Conservation (phyloP, 2,329 filamentous ascomycete species). For the Ceratocystis colombiana region DNA sequence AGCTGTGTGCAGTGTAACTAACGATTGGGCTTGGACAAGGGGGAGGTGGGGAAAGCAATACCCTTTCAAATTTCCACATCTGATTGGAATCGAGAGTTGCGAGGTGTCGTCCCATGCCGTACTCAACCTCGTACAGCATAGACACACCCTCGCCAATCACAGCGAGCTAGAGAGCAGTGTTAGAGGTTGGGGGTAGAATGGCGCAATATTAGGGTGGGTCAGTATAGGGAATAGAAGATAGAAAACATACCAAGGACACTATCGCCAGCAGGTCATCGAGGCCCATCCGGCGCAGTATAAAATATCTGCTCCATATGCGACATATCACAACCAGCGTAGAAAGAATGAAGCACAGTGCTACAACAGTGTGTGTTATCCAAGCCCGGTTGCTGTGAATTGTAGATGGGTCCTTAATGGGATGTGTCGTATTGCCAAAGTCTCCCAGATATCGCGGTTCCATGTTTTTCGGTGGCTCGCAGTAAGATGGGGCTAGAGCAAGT, state of each 20-base stretch:
- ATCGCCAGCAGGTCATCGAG: constrained; percentile 29
- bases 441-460: neutral
- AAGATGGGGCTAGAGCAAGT: neutral
- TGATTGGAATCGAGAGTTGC: constrained; percentile 8
- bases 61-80: constrained; percentile 24
- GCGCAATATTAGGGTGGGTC: neutral
- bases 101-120: constrained; percentile 27
- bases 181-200: neutral
- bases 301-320: constrained; percentile 29
- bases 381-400: constrained; percentile 21
- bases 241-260: constrained; percentile 28
- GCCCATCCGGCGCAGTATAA: constrained; percentile 29
- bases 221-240: neutral
- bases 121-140: constrained; percentile 22
- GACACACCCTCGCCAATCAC: constrained; percentile 11
- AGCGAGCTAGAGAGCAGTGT: constrained; percentile 16
- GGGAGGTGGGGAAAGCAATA: neutral
- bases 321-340: constrained; percentile 27
- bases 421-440: neutral
- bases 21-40: neutral
- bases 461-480: neutral
- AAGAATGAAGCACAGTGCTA: constrained; percentile 27
- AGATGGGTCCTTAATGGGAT: neutral
- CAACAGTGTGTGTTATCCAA: constrained; percentile 25
- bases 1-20: neutral